Percentiles rank a stretch among this genome's conserved stretches.
These are phyloP conservation scores for Aspergillus candidus DNA, from an alignment of 2,329 filamentous ascomycete species.

Conservation along the genomic window DNA sequence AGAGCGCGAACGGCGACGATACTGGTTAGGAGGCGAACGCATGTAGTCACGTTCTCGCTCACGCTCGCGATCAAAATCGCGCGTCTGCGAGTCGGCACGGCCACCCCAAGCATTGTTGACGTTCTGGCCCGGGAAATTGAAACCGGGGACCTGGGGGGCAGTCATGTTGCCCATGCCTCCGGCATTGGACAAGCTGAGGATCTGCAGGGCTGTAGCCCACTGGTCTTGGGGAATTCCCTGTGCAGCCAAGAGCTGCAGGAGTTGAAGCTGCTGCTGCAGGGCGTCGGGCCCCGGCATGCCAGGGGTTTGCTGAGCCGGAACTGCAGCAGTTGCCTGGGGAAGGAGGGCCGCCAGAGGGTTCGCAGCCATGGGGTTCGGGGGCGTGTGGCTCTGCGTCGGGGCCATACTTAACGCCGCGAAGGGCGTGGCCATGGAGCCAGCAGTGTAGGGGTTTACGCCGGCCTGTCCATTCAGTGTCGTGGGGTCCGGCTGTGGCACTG, in stretches of 20 bases:
- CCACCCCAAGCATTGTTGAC: constrained; percentile 29
- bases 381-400: constrained; percentile 35
- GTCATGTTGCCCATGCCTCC: constrained; percentile 30
- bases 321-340: constrained; percentile 29
- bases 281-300: constrained; percentile 40
- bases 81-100: constrained; percentile 37
- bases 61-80: constrained; percentile 51
- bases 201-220: constrained; percentile 55
- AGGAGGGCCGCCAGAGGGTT: constrained; percentile 40
- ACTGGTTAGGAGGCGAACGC: constrained; percentile 56
- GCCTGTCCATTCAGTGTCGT: constrained; percentile 43
- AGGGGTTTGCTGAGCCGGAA: constrained; percentile 19
- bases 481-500: constrained; percentile 39
- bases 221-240: constrained; percentile 74
- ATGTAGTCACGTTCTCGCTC: constrained; percentile 57
- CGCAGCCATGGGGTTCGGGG: constrained; percentile 37
- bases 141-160: constrained; percentile 30
- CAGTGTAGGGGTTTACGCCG: constrained; percentile 52
- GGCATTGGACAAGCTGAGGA: constrained; percentile 40
- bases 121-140: constrained; percentile 28
- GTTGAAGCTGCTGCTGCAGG: constrained; percentile 62
- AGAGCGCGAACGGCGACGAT: constrained; percentile 71
- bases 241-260: constrained; percentile 68
- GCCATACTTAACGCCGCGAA: constrained; percentile 42
- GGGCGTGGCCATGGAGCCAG: constrained; percentile 44